A percentile compares a stretch with the other conserved stretches of the same genome.
These are phyloP conservation scores for Daldinia eschscholtzii DNA, from an alignment of 2,329 filamentous ascomycete genomes.

Conservation along the genomic window DNA sequence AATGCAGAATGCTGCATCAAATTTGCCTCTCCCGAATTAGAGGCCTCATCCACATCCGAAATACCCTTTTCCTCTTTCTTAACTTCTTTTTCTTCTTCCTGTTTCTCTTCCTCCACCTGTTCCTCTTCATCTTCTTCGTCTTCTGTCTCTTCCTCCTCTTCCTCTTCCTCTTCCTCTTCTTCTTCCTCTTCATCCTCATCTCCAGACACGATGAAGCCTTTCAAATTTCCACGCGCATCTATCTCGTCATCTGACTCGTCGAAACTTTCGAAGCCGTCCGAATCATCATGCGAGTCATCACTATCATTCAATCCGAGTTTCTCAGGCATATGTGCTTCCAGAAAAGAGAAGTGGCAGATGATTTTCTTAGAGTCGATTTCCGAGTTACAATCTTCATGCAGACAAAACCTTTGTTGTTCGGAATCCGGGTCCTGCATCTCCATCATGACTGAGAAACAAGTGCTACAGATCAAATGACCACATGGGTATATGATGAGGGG, in stretches of 20 bases:
- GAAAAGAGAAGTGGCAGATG: slow-evolving; percentile 46
- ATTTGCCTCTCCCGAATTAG: slow-evolving; percentile 2
- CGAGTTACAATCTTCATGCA: slow-evolving; percentile 28
- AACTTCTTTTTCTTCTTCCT: slow-evolving; percentile 4
- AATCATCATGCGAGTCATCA: slow-evolving; percentile 26
- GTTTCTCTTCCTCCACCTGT: background rate
- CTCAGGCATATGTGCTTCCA: slow-evolving; percentile 40
- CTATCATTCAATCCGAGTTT: slow-evolving; percentile 14
- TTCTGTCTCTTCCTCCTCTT: slow-evolving; percentile 5
- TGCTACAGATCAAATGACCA: slow-evolving; percentile 50
- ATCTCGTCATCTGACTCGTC: slow-evolving; percentile 40
- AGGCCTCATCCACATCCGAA: background rate
- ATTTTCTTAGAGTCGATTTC: slow-evolving; percentile 43
- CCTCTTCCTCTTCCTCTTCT: background rate
- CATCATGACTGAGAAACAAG: slow-evolving; percentile 48
- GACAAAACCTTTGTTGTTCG: slow-evolving; percentile 33
- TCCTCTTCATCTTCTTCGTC: slow-evolving; percentile 9
- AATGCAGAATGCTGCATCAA: background rate
- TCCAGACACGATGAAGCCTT: slow-evolving; percentile 42
- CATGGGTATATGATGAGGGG: slow-evolving; percentile 51
- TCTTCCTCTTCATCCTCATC: slow-evolving; percentile 14
- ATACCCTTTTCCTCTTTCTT: background rate
- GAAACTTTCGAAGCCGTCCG: slow-evolving; percentile 24
- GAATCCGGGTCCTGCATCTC: slow-evolving; percentile 24
- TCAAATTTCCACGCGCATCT: slow-evolving; percentile 43